Evolutionary conservation across 2,329 filamentous ascomycete genomes (phyloP), one percentile per base, ranked within the genome.

Genomic region (Ustulina deusta): DNA sequence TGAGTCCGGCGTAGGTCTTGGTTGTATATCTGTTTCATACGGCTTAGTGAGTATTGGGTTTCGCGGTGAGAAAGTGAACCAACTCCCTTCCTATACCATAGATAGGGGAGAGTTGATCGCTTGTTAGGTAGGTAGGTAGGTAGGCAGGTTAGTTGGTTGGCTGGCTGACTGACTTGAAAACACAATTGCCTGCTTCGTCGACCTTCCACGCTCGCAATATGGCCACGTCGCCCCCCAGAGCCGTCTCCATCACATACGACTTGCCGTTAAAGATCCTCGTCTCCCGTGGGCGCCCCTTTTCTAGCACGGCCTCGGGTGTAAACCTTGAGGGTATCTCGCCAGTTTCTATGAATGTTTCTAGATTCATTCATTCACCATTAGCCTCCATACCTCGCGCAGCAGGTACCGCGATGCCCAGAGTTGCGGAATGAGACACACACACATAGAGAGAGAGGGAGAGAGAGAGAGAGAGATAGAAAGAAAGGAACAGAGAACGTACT

Each of bases 161-260:
- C 29, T 29, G 27, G 7, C 11, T 4, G 13, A 69, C 80, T 69
- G 80, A 91, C 78, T 91, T 85, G 83, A 97, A 96, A 44, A 93
- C 86, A 76, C 91, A 93, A 79, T 95, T 95, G 13, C 92, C 92
- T 4, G 90, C 87, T 68, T 89, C 87, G 75, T 95, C 92, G 0
- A 87, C 92, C 79, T 92, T 93, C 84, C 88, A 91, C 0, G 92
- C 92, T 63, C 92, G 86, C 58, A 95, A 79, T 68, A 94, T 93
- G 0, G 92, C 92, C 57, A 93, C 90, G 74, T 95, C 92, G 11
- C 91, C 92, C 0, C 87, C 87, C 48, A 95, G 85, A 0, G 92
- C 89, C 61, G 90, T 90, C 80, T 95, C 92, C 88, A 95, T 91
- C 32, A 93, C 83, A 74, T 92, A 94, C 2, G 85, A 86, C 78